Evolutionary conservation across 768 basidiomycete species (phyloP).

Genomic region (Suillus clintonianus): DNA sequence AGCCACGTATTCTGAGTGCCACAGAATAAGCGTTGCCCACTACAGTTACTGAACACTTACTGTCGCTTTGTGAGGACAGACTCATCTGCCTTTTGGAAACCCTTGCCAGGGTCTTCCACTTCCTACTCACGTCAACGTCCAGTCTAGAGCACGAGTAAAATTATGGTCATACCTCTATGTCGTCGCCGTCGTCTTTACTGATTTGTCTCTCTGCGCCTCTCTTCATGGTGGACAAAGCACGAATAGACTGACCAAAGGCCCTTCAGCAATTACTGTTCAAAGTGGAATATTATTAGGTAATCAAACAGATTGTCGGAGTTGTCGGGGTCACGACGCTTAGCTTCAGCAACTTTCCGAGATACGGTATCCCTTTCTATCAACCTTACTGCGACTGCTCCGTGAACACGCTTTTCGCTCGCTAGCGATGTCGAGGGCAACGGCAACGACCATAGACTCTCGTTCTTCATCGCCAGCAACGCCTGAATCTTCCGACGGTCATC

Average conservation of each 20-base stretch:
- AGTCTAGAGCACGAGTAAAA: background rate
- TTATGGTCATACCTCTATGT: slow-evolving; percentile 29
- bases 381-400: slow-evolving; percentile 6
- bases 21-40: background rate
- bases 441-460: slow-evolving; percentile 55
- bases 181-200: slow-evolving; percentile 52
- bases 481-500: slow-evolving; percentile 57
- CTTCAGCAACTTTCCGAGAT: background rate
- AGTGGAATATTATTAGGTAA: slow-evolving; percentile 26
- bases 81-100: slow-evolving; percentile 65
- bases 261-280: slow-evolving; percentile 1
- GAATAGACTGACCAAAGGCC: background rate
- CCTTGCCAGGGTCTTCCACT: slow-evolving; percentile 36
- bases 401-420: slow-evolving; percentile 11
- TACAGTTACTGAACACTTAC: slow-evolving; percentile 40
- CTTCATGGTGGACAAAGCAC: slow-evolving; percentile 51
- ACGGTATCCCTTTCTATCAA: slow-evolving; percentile 6
- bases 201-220: slow-evolving; percentile 75
- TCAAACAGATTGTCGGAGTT: slow-evolving; percentile 3
- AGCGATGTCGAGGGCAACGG: slow-evolving; percentile 61
- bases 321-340: slow-evolving; percentile 14
- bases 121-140: slow-evolving; percentile 38
- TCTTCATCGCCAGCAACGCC: slow-evolving; percentile 75
- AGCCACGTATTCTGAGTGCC: slow-evolving; percentile 55
- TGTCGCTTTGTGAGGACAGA: slow-evolving; percentile 52